Conservation (phyloP, 1,139 yeast species). For the Pichia sorboxylosa region DNA sequence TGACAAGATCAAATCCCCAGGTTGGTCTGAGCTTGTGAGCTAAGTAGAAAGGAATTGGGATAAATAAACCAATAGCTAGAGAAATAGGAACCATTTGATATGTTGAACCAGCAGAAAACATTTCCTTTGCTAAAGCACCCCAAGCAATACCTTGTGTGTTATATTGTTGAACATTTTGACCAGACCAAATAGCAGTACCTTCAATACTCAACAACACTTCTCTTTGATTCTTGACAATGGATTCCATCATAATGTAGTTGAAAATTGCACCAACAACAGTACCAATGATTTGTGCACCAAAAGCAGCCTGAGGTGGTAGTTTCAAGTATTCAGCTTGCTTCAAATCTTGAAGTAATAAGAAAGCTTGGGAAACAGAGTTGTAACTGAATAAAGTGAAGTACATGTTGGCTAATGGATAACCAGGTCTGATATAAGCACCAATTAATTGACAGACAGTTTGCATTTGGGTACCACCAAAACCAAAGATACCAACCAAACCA, state of each 20-base stretch:
- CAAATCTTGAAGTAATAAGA: conserved; percentile 1
- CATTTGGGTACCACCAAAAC: conserved; percentile 3
- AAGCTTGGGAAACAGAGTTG: conserved; percentile 1
- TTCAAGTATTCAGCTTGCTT: conserved; percentile 2
- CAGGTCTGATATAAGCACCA: conserved; percentile 2
- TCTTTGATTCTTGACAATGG: conserved; percentile 19
- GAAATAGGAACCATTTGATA: conserved; percentile 22
- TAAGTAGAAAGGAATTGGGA: conserved; percentile 21
- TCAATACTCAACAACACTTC: conserved; percentile 20
- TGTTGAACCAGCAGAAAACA: conserved; percentile 20
- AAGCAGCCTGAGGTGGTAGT: conserved; percentile 2
- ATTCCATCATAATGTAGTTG: conserved; percentile 30
- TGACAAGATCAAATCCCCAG: conserved; percentile 18
- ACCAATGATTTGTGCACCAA: conserved; percentile 19
- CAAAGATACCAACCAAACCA: conserved; percentile 2
- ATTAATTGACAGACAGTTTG: conserved; percentile 2
- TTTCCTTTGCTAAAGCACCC: conserved; percentile 24
- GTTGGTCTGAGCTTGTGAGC: conserved; percentile 20
- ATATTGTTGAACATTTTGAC: conserved; percentile 24
- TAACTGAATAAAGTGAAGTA: conserved; percentile 2
- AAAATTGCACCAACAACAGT: conserved; percentile 39
- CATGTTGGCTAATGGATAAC: conserved; percentile 1
- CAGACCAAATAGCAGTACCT: conserved; percentile 24
- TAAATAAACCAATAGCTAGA: conserved; percentile 18
- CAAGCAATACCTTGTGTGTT: conserved; percentile 24